These are phyloP conservation scores for Parachlorella kessleri DNA, from an alignment of 139 green algal genomes.

Conservation along the genomic window DNA sequence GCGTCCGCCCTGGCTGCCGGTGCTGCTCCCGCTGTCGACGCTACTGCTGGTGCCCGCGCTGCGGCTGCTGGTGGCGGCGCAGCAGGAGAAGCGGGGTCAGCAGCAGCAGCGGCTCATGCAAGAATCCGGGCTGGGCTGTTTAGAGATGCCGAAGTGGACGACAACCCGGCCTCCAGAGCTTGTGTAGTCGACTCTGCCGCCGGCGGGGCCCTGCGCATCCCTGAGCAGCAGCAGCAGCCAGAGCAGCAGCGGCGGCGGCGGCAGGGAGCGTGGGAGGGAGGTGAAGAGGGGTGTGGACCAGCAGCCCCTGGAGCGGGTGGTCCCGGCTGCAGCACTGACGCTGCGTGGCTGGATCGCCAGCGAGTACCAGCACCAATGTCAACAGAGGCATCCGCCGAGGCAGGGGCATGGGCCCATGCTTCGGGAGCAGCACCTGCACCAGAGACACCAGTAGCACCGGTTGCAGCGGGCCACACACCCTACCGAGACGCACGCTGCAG, in stretches of 20 bases:
- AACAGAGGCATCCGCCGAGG: neutral
- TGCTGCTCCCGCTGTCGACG: neutral
- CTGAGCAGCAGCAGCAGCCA: neutral
- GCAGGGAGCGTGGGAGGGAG: neutral
- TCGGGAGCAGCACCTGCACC: neutral
- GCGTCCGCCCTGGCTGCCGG: neutral
- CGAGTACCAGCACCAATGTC: no score
- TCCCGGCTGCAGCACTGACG: no score
- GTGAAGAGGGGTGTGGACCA: neutral
- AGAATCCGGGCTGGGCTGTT: neutral
- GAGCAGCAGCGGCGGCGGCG: neutral
- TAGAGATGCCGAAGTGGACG: neutral
- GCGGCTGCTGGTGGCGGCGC: neutral
- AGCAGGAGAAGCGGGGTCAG: conserved; percentile 1
- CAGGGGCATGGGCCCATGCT: neutral
- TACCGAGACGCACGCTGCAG: neutral
- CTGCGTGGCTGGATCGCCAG: conserved; percentile 2
- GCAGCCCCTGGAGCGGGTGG: no score
- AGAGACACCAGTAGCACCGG: no score
- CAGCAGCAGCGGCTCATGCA: conserved; percentile 6
- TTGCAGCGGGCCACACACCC: neutral
- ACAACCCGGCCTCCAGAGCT: neutral
- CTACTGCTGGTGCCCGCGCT: no score
- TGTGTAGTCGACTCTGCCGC: neutral
- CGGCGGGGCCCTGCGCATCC: neutral